These are phyloP conservation scores for Tolypocladium sp. DNA, from an alignment of 2,329 filamentous ascomycete species.

Conservation along the genomic window DNA sequence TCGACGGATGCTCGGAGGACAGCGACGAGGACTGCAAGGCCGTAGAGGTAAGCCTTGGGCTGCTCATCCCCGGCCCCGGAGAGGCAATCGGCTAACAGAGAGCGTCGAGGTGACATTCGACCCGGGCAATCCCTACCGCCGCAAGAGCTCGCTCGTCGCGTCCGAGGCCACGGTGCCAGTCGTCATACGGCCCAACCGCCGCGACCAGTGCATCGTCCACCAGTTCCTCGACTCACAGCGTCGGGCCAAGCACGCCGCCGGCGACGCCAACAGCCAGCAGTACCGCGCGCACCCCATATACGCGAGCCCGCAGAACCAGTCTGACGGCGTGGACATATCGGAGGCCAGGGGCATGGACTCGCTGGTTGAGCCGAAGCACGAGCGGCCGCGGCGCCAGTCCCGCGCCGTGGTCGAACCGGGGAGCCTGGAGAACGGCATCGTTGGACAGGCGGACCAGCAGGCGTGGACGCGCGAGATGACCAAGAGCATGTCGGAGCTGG, in stretches of 20 bases:
- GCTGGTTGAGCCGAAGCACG: conserved; percentile 12
- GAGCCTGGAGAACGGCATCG: conserved; percentile 29
- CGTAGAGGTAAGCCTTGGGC: conserved; percentile 34
- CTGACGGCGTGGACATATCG: conserved; percentile 7
- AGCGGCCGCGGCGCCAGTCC: conserved; percentile 7
- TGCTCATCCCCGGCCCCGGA: not conserved
- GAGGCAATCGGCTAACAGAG: not conserved
- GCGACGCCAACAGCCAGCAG: conserved; percentile 15
- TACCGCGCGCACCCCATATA: conserved; percentile 19
- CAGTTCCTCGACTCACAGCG: conserved; percentile 53
- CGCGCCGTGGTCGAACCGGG: conserved; percentile 27
- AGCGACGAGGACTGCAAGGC: conserved; percentile 38
- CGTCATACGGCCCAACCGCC: conserved; percentile 15
- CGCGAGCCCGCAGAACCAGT: conserved; percentile 9
- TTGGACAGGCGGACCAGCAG: conserved; percentile 48
- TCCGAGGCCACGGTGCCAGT: conserved; percentile 33
- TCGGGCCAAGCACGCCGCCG: conserved; percentile 17
- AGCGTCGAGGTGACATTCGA: conserved; percentile 52
- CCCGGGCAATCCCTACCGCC: conserved; percentile 47
- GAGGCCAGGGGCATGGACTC: conserved; percentile 10
- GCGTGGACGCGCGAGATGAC: conserved; percentile 42
- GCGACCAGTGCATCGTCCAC: conserved; percentile 55
- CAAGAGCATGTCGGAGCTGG: conserved; percentile 30
- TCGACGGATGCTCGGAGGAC: conserved; percentile 26
- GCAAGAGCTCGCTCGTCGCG: conserved; percentile 56